Percentiles rank a stretch among this genome's conserved stretches.
Conservation (phyloP, 768 basidiomycete genomes). For the Gymnopilus junonius region DNA sequence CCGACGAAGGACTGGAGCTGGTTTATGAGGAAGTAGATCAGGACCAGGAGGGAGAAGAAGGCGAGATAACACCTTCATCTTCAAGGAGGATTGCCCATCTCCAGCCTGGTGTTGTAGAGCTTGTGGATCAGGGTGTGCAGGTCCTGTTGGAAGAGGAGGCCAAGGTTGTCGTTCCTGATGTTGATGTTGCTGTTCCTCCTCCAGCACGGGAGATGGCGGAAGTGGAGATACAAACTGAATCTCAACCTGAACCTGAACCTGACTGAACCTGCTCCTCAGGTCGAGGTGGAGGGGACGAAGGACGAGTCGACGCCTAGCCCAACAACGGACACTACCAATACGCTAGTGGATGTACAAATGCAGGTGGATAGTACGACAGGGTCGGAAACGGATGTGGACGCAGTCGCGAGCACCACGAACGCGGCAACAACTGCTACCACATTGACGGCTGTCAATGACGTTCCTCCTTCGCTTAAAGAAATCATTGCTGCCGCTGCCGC, state of each 20-base stretch:
- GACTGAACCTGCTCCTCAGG: neutral
- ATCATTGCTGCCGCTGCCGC: neutral
- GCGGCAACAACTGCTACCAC: neutral
- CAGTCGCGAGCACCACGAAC: neutral
- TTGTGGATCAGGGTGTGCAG: neutral
- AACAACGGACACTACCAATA: neutral
- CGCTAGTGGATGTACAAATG: neutral
- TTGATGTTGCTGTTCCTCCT: neutral
- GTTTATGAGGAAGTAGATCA: neutral
- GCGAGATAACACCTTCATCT: neutral
- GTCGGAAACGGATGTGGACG: slow-evolving; percentile 21
- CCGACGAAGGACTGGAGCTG: neutral
- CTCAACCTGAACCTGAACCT: neutral
- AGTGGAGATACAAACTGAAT: neutral
- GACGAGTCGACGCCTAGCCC: neutral
- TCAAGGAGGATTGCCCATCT: neutral
- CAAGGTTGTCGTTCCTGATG: neutral
- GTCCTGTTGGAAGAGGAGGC: neutral
- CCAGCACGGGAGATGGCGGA: neutral
- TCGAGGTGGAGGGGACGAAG: neutral
- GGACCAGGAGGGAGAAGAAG: neutral
- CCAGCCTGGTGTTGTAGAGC: neutral
- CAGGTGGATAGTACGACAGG: slow-evolving; percentile 8
- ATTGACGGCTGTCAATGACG: slow-evolving; percentile 1
- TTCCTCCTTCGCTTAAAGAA: neutral